These are phyloP conservation scores for Pholiota molesta DNA, from an alignment of 768 basidiomycete species.

Conservation along the genomic window DNA sequence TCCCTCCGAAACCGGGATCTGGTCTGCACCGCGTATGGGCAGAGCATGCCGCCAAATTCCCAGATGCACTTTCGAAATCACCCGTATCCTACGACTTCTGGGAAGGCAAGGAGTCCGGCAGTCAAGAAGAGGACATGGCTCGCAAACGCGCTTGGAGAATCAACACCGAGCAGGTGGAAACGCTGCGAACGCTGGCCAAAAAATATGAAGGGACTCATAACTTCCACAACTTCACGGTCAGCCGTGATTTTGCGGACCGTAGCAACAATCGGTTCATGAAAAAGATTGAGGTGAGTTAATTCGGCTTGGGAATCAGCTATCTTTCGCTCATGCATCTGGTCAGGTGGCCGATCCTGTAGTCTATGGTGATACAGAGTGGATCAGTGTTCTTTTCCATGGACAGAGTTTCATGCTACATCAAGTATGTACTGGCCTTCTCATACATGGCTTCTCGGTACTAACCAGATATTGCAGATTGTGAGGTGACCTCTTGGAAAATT, in stretches of 20 bases:
- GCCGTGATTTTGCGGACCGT: constrained; percentile 79
- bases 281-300: constrained; percentile 64
- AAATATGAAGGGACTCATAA: constrained; percentile 91
- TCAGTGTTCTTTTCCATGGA: constrained; percentile 90
- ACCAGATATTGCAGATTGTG: constrained; percentile 48
- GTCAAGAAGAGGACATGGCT: constrained; percentile 58
- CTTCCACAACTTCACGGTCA: constrained; percentile 97
- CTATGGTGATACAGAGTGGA: constrained; percentile 92
- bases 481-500: constrained; percentile 18
- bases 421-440: constrained; percentile 47
- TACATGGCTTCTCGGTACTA: background rate
- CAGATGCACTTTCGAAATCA: constrained; percentile 23
- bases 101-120: constrained; percentile 44
- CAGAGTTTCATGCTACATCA: constrained; percentile 99
- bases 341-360: constrained; percentile 89
- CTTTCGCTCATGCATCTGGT: background rate
- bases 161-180: constrained; percentile 50
- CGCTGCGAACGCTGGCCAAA: constrained; percentile 56
- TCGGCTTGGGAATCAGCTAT: background rate
- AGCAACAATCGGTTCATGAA: constrained; percentile 90
- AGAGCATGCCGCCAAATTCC: constrained; percentile 31
- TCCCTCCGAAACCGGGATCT: constrained; percentile 84
- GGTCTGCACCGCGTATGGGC: constrained; percentile 53
- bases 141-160: constrained; percentile 78
- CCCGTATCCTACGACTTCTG: constrained; percentile 63